phyloP scores from a whole-genome alignment of 768 basidiomycete species.

The Termitomyces sp. region DNA sequence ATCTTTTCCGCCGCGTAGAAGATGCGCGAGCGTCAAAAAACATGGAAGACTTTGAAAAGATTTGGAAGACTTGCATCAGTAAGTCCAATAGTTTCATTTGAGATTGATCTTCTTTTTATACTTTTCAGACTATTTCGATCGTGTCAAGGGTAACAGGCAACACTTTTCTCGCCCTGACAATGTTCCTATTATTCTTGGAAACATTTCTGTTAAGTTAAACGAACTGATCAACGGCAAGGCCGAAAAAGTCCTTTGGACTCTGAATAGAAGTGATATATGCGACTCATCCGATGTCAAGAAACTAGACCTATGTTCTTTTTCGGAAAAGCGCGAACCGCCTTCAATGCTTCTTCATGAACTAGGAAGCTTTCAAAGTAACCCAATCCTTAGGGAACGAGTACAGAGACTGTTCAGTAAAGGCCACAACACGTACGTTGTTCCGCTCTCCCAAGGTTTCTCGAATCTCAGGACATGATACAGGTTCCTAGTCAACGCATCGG shows the following conservation, averaged over 20 bases:
- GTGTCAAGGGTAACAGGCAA: not conserved
- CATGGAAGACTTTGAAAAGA: not conserved
- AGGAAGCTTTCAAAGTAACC: not conserved
- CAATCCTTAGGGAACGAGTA: not conserved
- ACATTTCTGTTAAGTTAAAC: not conserved
- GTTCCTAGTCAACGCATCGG: conserved; percentile 4
- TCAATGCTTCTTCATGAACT: conserved; percentile 1
- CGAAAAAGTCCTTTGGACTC: not conserved
- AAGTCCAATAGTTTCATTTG: not conserved
- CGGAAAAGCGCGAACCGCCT: not conserved
- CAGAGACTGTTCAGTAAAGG: not conserved
- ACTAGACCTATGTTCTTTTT: not conserved
- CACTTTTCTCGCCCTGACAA: not conserved
- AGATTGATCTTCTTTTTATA: too few species aligned
- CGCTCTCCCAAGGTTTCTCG: not conserved
- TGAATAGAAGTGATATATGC: not conserved
- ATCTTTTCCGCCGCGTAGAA: not conserved
- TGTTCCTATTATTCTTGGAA: not conserved
- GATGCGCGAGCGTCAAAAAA: not conserved
- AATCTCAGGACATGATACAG: not conserved
- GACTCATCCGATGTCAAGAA: not conserved
- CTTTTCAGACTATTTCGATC: not conserved
- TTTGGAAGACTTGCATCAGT: not conserved
- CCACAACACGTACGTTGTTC: not conserved
- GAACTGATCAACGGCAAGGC: not conserved